A percentile compares a stretch with the other conserved stretches of the same genome.
Conservation (phyloP, 2,329 filamentous ascomycete species). For the Penicillium sp. region DNA sequence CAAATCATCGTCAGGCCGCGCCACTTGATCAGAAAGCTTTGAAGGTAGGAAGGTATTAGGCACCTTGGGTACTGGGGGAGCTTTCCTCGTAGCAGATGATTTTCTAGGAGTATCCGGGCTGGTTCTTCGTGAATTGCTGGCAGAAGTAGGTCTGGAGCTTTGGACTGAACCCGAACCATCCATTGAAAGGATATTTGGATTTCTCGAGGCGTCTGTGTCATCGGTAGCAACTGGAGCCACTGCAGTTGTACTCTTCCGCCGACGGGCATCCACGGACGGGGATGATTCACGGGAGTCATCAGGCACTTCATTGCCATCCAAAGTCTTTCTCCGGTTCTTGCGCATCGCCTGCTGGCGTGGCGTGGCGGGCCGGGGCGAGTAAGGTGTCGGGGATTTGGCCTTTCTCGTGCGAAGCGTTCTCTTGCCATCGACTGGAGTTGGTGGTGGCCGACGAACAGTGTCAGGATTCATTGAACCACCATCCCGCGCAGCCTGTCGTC, state of each 20-base stretch:
- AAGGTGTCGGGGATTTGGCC: conserved; percentile 43
- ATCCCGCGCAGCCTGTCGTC: conserved; percentile 59
- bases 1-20: conserved; percentile 35
- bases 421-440: conserved; percentile 46
- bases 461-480: conserved; percentile 36
- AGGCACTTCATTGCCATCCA: conserved; percentile 53
- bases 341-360: conserved; percentile 52
- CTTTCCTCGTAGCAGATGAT: conserved; percentile 35
- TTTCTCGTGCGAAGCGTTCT: conserved; percentile 73
- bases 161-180: conserved; percentile 13
- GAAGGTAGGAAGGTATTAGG: conserved; percentile 36
- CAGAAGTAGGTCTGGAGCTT: conserved; percentile 27
- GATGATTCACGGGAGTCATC: conserved; percentile 28
- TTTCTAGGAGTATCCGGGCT: conserved; percentile 45
- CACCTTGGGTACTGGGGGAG: conserved; percentile 44
- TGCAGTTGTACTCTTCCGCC: conserved; percentile 30
- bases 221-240: conserved; percentile 13
- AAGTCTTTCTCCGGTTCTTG: conserved; percentile 61
- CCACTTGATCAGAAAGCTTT: conserved; percentile 15
- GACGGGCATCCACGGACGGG: conserved; percentile 21
- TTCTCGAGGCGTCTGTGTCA: conserved; percentile 5
- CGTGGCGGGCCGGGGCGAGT: conserved; percentile 56
- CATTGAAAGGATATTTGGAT: conserved; percentile 8
- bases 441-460: conserved; percentile 6
- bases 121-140: conserved; percentile 60